Conservation (phyloP, 257 asterid genomes). For the Hygrophila difformis region DNA sequence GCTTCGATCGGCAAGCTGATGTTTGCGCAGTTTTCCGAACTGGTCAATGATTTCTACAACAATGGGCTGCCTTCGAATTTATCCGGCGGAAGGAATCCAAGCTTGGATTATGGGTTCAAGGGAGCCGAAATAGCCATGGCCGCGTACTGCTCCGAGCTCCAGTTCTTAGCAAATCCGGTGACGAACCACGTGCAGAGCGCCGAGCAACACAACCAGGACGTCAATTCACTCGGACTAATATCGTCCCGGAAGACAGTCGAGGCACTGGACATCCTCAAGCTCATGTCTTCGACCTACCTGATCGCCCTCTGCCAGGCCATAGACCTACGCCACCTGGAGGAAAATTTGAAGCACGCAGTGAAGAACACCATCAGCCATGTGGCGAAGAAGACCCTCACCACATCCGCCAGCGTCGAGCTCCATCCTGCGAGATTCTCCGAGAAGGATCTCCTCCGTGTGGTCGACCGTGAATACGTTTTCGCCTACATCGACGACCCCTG, state of each 20-base stretch:
- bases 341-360: conserved; percentile 13
- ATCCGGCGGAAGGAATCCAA: conserved; percentile 15
- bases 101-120: conserved; percentile 22
- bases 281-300: conserved; percentile 15
- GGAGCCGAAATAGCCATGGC: conserved; percentile 20
- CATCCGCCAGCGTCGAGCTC: conserved; percentile 8
- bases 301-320: conserved; percentile 20
- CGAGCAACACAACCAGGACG: conserved; percentile 24
- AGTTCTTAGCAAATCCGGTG: conserved; percentile 20
- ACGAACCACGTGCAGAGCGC: conserved; percentile 24
- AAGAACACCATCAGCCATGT: conserved; percentile 12
- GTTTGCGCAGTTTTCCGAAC: conserved; percentile 20
- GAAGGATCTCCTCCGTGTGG: conserved; percentile 14
- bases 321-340: conserved; percentile 21
- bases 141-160: conserved; percentile 20
- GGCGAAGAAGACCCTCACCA: conserved; percentile 7
- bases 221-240: conserved; percentile 20
- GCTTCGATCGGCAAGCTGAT: conserved; percentile 21
- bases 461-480: conserved; percentile 16
- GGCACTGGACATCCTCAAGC: conserved; percentile 14
- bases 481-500: conserved; percentile 20
- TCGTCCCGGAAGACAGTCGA: conserved; percentile 14
- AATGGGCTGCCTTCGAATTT: conserved; percentile 18
- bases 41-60: conserved; percentile 19
- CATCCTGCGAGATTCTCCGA: conserved; percentile 12